Evolutionary conservation across 2,329 filamentous ascomycete species (phyloP).

Genomic region (Penicillium paneum): DNA sequence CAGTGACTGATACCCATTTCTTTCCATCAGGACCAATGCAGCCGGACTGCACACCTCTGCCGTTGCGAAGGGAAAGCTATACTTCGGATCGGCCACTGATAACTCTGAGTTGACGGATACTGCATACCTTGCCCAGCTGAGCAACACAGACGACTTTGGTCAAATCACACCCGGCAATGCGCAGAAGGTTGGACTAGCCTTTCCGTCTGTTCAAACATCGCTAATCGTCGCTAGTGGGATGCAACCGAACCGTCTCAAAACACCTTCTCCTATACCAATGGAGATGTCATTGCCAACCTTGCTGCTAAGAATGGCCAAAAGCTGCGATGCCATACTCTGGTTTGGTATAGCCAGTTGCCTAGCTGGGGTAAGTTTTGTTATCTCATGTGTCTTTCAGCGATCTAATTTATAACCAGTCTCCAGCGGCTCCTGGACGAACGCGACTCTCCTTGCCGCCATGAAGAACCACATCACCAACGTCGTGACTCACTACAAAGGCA

Average conservation of each 20-base stretch:
- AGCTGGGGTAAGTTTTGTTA: constrained; percentile 51
- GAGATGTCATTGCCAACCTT: constrained; percentile 49
- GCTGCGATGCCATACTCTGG: constrained; percentile 61
- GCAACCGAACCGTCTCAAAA: constrained; percentile 57
- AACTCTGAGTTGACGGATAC: constrained; percentile 52
- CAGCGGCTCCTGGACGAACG: constrained; percentile 54
- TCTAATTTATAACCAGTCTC: constrained; percentile 34
- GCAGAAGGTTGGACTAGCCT: constrained; percentile 44
- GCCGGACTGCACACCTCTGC: constrained; percentile 40
- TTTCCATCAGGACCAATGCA: constrained; percentile 15
- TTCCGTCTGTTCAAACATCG: accelerated
- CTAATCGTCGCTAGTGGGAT: constrained; percentile 51
- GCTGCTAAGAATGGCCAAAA: constrained; percentile 44
- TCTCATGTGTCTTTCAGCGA: not conserved
- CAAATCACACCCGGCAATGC: constrained; percentile 63
- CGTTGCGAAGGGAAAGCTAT: constrained; percentile 53
- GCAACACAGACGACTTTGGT: constrained; percentile 61
- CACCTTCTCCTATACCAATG: constrained; percentile 57
- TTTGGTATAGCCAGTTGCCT: constrained; percentile 50
- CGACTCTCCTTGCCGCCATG: constrained; percentile 55
- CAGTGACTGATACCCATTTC: not conserved
- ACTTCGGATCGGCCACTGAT: constrained; percentile 60
- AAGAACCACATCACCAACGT: constrained; percentile 45
- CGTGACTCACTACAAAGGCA: constrained; percentile 35
- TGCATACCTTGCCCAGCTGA: constrained; percentile 55